Evolutionary conservation across 2,329 filamentous ascomycete genomes (phyloP).

Genomic region (Aspergillus vadensis): DNA sequence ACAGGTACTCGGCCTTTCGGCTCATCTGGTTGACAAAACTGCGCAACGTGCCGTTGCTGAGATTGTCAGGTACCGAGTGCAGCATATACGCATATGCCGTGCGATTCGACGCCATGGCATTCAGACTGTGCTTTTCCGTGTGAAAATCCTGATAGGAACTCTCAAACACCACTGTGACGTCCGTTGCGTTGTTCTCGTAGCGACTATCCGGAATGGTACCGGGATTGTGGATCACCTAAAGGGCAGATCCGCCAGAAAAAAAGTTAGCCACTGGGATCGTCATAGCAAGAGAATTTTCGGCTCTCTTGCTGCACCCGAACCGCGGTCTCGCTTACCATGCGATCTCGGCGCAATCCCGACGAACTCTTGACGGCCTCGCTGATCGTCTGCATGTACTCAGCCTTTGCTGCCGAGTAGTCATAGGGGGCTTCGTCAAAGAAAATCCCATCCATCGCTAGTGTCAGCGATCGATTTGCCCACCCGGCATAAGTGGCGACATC

Average conservation of each 20-base stretch:
- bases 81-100: constrained; percentile 14
- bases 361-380: constrained; percentile 21
- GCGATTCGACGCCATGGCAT: neutral
- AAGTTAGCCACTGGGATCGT: neutral
- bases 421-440: constrained; percentile 44
- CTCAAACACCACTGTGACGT: constrained; percentile 19
- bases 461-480: constrained; percentile 33
- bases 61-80: constrained; percentile 12
- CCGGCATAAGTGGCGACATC: constrained; percentile 42
- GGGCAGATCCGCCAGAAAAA: neutral
- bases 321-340: constrained; percentile 12
- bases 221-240: constrained; percentile 21
- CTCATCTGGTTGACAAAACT: constrained; percentile 14
- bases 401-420: constrained; percentile 21
- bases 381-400: constrained; percentile 25
- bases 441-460: constrained; percentile 40
- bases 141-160: constrained; percentile 16
- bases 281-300: neutral
- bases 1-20: constrained; percentile 15
- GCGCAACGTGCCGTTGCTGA: constrained; percentile 8
- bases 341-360: constrained; percentile 6
- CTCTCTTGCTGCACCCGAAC: neutral
- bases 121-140: neutral
- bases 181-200: constrained; percentile 9
- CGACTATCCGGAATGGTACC: constrained; percentile 17